A percentile compares a stretch with the other conserved stretches of the same genome.
Evolutionary conservation across 2,329 filamentous ascomycete species (phyloP).

Genomic region (Calonectria fujianensis): DNA sequence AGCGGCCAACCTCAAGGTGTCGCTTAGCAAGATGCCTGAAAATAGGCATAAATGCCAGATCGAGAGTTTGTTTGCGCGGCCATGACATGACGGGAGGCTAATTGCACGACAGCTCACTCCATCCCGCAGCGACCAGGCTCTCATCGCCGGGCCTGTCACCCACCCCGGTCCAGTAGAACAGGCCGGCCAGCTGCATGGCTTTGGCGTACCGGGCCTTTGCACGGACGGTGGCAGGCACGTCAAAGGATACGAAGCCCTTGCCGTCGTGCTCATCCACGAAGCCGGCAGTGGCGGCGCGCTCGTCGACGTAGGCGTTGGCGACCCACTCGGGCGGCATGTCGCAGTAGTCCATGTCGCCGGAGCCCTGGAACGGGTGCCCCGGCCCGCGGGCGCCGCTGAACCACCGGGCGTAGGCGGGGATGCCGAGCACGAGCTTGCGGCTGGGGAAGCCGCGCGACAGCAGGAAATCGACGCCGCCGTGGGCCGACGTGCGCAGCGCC

Average conservation of each 20-base stretch:
- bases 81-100: conserved; percentile 5
- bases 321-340: conserved; percentile 75
- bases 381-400: conserved; percentile 73
- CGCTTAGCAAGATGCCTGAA: neutral
- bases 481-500: conserved; percentile 66
- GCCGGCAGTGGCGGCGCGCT: conserved; percentile 73
- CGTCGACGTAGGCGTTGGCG: conserved; percentile 66
- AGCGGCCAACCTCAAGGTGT: too few relatives aligned
- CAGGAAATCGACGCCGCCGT: conserved; percentile 74
- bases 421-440: conserved; percentile 76
- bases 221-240: conserved; percentile 75
- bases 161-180: conserved; percentile 82
- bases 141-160: conserved; percentile 72
- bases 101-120: conserved; percentile 65
- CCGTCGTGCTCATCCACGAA: conserved; percentile 65
- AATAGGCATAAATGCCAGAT: neutral
- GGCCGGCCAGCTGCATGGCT: conserved; percentile 72
- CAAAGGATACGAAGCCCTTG: conserved; percentile 77
- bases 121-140: conserved; percentile 78
- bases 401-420: conserved; percentile 78
- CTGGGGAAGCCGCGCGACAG: conserved; percentile 71
- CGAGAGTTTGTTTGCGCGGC: neutral
- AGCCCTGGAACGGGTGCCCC: conserved; percentile 70
- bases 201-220: conserved; percentile 78
- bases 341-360: conserved; percentile 76